These are phyloP conservation scores for Calonectria fujianensis DNA, from an alignment of 2,329 filamentous ascomycete genomes.

Conservation along the genomic window DNA sequence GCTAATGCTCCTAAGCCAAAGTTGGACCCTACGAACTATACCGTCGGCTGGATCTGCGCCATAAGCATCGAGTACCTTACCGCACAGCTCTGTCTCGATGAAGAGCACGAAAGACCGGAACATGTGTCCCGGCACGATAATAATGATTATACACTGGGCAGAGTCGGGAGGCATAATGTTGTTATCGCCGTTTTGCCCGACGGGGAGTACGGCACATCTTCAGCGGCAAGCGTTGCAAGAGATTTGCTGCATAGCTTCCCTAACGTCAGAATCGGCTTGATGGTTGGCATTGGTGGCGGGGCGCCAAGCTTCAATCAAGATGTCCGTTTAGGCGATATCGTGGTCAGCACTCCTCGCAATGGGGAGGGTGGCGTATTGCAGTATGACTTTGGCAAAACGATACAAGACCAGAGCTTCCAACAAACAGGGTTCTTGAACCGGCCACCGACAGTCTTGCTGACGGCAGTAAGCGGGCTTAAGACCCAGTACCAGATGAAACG, in stretches of 20 bases:
- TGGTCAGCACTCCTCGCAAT: slow-evolving; percentile 45
- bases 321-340: slow-evolving; percentile 52
- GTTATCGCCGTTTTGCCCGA: slow-evolving; percentile 52
- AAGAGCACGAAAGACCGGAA: slow-evolving; percentile 38
- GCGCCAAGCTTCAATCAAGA: slow-evolving; percentile 39
- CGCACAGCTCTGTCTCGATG: slow-evolving; percentile 54
- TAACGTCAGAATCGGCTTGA: slow-evolving; percentile 13
- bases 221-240: slow-evolving; percentile 50
- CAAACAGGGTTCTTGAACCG: not conserved
- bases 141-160: slow-evolving; percentile 52
- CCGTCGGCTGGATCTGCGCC: slow-evolving; percentile 58
- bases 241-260: slow-evolving; percentile 64
- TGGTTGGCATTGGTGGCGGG: slow-evolving; percentile 53
- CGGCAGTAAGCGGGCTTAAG: not conserved
- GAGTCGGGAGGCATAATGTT: slow-evolving; percentile 49
- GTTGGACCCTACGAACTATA: slow-evolving; percentile 47
- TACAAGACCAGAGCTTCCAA: not conserved
- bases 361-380: slow-evolving; percentile 46
- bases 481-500: not conserved
- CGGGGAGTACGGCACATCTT: slow-evolving; percentile 46
- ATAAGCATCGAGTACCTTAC: slow-evolving; percentile 53
- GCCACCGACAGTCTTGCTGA: not conserved
- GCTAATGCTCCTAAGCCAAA: not conserved
- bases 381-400: slow-evolving; percentile 50
- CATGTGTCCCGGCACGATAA: slow-evolving; percentile 35